Evolutionary conservation across 2,329 filamentous ascomycete genomes (phyloP).

Genomic region (Sclerotinia trifoliorum): DNA sequence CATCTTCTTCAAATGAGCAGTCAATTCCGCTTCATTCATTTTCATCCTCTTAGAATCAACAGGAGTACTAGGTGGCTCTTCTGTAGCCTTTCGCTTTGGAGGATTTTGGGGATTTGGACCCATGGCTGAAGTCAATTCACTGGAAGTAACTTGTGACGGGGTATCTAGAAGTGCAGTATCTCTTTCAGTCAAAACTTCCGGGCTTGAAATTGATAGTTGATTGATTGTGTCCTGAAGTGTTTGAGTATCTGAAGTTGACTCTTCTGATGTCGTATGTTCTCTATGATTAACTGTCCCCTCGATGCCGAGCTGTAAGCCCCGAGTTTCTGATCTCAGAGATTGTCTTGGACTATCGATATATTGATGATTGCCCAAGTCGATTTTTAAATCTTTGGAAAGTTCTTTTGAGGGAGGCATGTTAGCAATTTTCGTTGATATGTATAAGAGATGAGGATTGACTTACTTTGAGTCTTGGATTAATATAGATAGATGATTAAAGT

Average conservation of each 20-base stretch:
- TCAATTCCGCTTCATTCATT: conserved; percentile 45
- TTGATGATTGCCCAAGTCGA: neutral
- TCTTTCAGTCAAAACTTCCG: too few species aligned
- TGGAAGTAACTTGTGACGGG: too few species aligned
- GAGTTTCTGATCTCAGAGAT: neutral
- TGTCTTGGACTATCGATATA: neutral
- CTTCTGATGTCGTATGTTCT: neutral
- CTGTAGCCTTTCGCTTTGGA: conserved; percentile 69
- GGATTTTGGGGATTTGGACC: conserved; percentile 4
- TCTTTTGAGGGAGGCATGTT: neutral
- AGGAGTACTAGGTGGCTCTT: conserved; percentile 59
- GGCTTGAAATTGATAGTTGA: too few species aligned
- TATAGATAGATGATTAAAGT: neutral
- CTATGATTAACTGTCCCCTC: neutral
- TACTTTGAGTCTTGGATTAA: neutral
- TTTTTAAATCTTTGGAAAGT: neutral
- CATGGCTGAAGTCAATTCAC: neutral
- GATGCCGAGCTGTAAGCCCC: neutral
- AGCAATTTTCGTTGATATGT: neutral
- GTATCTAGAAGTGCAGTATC: too few species aligned
- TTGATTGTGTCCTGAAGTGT: too few species aligned
- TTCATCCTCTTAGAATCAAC: conserved; percentile 65
- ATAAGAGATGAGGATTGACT: neutral
- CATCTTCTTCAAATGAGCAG: conserved; percentile 47
- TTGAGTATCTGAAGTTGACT: neutral